A percentile compares a stretch with the other conserved stretches of the same genome.
Conservation (phyloP, 345 rosid genomes). For the Nasturtium officinale region DNA sequence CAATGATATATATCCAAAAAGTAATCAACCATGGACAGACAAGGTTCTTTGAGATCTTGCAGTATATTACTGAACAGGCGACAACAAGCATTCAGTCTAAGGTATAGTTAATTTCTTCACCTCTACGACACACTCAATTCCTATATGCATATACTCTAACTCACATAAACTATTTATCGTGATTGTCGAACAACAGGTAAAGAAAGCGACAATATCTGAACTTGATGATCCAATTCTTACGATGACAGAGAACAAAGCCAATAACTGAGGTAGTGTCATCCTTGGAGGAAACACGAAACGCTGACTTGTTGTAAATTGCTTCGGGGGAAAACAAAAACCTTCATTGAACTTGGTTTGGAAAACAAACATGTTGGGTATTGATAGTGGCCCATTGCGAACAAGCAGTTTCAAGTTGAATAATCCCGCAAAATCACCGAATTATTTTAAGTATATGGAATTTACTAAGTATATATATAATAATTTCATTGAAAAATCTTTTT, state of each 20-base stretch:
- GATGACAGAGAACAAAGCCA: conserved; percentile 47
- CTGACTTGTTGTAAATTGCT: conserved; percentile 42
- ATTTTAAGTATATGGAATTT: too few relatives aligned
- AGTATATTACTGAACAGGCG: conserved; percentile 51
- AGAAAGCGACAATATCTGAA: conserved; percentile 25
- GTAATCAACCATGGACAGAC: conserved; percentile 56
- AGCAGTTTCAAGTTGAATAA: not conserved
- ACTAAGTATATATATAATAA: too few relatives aligned
- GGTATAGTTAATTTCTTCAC: conserved; percentile 44
- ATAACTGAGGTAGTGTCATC: conserved; percentile 38
- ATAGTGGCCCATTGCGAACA: not conserved
- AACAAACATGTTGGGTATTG: not conserved
- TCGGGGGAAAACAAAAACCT: not conserved
- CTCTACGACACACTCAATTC: not conserved
- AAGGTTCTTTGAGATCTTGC: conserved; percentile 53
- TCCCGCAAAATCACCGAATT: too few relatives aligned
- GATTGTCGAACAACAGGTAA: conserved; percentile 34
- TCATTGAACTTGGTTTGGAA: not conserved
- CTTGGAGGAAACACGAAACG: conserved; percentile 44
- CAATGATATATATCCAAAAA: conserved; percentile 48
- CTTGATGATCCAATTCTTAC: conserved; percentile 41
- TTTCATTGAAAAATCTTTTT: not conserved
- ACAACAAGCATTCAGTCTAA: conserved; percentile 42
- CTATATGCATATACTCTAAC: not conserved
- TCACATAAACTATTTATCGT: not conserved